Evolutionary conservation across 2,329 filamentous ascomycete species (phyloP).

Genomic region (Hymenoscyphus albidus): DNA sequence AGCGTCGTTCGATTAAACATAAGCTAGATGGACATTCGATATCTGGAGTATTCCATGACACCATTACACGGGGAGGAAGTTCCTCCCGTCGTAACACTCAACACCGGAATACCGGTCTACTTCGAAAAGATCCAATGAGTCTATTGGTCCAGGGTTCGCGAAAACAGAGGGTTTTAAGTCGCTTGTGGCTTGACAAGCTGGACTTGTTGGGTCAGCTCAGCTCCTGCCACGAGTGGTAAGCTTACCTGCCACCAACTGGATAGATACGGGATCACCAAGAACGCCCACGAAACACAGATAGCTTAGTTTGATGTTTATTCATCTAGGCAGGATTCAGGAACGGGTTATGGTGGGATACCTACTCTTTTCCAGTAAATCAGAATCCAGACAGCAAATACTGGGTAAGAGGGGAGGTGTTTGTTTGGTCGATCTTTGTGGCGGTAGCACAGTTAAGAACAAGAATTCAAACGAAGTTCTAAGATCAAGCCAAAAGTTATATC

Average conservation of each 20-base stretch:
- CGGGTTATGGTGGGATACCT: background rate
- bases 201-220: background rate
- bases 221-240: background rate
- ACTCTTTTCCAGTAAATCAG: background rate
- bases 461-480: no score
- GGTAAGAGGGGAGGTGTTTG: background rate
- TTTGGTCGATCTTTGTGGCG: background rate
- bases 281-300: background rate
- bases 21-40: background rate
- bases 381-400: background rate
- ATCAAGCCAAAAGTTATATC: no score
- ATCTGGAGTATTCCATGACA: background rate
- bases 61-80: background rate
- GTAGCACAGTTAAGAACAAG: background rate
- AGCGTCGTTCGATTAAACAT: background rate
- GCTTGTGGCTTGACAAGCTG: slow-evolving; percentile 2
- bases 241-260: background rate
- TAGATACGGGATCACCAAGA: background rate
- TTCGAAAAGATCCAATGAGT: background rate
- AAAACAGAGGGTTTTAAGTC: background rate
- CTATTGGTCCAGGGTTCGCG: background rate
- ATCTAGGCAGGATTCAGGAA: background rate
- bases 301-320: background rate
- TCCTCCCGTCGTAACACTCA: background rate
- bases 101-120: slow-evolving; percentile 2